Conservation (phyloP, 176 grass and related monocot genomes). For the Ampelocalamus luodianensis region DNA sequence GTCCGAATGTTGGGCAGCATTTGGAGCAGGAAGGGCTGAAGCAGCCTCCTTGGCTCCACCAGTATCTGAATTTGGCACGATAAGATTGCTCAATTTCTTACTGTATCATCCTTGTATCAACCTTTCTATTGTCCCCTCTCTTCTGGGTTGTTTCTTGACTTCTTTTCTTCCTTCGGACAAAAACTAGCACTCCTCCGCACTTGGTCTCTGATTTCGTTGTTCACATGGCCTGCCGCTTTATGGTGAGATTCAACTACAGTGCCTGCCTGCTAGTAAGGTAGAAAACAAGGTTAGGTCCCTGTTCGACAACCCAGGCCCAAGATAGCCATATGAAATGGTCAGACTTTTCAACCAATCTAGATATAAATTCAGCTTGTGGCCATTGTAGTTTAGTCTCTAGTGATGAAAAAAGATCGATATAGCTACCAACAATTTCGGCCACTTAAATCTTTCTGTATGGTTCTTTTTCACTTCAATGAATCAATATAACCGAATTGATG, state of each 20-base stretch:
- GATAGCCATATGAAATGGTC: no score
- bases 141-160: neutral
- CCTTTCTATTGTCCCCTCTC: neutral
- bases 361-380: no score
- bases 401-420: no score
- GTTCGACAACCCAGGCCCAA: neutral
- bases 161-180: neutral
- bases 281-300: neutral
- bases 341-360: no score
- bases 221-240: neutral
- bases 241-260: neutral
- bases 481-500: no score
- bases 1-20: slow-evolving; percentile 1
- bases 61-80: slow-evolving; percentile 51
- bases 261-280: neutral
- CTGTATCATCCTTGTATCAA: slow-evolving; percentile 1
- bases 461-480: no score
- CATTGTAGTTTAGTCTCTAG: no score
- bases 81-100: neutral
- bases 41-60: slow-evolving; percentile 53
- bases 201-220: neutral
- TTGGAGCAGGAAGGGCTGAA: slow-evolving; percentile 39
- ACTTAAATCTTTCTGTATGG: no score
- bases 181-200: neutral
- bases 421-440: no score